These are phyloP conservation scores for Fusarium paranaense DNA, from an alignment of 2,329 filamentous ascomycete genomes.

Conservation along the genomic window DNA sequence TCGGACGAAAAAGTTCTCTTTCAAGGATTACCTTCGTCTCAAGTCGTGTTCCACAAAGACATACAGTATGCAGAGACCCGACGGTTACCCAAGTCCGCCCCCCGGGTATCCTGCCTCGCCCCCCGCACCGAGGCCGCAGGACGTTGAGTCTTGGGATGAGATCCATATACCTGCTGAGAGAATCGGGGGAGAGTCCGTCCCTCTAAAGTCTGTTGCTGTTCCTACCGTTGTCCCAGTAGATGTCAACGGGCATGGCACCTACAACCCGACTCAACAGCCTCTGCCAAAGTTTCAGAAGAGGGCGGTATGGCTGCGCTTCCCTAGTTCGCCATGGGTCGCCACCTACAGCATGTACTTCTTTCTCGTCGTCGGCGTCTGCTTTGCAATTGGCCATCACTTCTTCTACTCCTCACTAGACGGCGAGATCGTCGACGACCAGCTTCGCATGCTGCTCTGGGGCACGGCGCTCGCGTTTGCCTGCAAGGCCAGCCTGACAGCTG, in stretches of 20 bases:
- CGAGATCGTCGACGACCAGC: not conserved
- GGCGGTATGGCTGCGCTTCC: not conserved
- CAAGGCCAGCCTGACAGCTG: conserved; percentile 2
- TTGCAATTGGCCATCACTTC: conserved; percentile 11
- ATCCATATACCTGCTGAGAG: not conserved
- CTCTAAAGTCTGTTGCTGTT: not conserved
- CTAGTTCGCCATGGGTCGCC: not conserved
- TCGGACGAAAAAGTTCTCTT: not conserved
- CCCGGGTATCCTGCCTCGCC: not conserved
- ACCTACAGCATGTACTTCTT: conserved; percentile 13
- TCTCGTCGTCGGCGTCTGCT: not conserved
- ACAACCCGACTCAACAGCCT: not conserved
- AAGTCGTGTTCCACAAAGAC: not conserved
- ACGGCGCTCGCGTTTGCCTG: conserved; percentile 2
- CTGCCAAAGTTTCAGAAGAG: not conserved
- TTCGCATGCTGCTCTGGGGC: conserved; percentile 6
- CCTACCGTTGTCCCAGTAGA: not conserved
- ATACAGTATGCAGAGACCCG: not conserved
- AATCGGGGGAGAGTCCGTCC: not conserved
- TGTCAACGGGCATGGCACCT: not conserved
- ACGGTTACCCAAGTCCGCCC: not conserved
- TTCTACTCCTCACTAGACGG: not conserved
- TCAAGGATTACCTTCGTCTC: not conserved
- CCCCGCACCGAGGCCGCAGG: not conserved
- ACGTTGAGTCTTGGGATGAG: not conserved